Evolutionary conservation across 148 eudicot species (phyloP).

Genomic region (Dianthus caryophyllus): DNA sequence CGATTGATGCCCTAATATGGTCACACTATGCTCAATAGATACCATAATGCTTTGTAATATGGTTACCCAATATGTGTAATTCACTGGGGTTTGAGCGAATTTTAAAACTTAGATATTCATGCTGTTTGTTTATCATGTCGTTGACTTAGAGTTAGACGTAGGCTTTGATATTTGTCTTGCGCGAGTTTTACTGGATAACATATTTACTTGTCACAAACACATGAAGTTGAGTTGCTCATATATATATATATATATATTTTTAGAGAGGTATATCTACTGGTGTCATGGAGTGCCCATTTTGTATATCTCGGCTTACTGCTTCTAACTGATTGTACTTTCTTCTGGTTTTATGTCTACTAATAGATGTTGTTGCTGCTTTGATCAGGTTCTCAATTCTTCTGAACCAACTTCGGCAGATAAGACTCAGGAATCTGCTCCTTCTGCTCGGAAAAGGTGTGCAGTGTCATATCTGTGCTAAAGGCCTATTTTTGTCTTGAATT

Average conservation of each 20-base stretch:
- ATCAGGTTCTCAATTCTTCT: constrained; percentile 56
- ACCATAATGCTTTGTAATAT: no score
- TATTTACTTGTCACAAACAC: not conserved
- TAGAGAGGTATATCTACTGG: not conserved
- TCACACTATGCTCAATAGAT: no score
- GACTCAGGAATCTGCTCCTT: constrained; percentile 32
- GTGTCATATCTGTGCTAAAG: constrained; percentile 8
- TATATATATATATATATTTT: not conserved
- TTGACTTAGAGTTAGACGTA: not conserved
- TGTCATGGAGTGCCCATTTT: not conserved
- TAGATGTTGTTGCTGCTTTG: constrained; percentile 15
- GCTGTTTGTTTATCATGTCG: no score
- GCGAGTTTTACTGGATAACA: not conserved
- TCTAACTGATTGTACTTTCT: not conserved
- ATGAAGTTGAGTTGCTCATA: constrained; percentile 7
- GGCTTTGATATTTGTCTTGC: not conserved
- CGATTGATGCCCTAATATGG: no score
- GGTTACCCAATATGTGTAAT: no score
- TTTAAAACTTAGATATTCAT: not conserved
- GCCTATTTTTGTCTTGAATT: not conserved
- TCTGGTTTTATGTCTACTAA: not conserved
- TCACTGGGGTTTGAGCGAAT: no score
- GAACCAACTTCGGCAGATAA: constrained; percentile 47
- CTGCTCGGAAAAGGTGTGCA: constrained; percentile 45
- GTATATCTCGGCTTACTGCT: not conserved